These are phyloP conservation scores for Nevesoporus exiguus DNA, from an alignment of 768 basidiomycete species.

Conservation along the genomic window DNA sequence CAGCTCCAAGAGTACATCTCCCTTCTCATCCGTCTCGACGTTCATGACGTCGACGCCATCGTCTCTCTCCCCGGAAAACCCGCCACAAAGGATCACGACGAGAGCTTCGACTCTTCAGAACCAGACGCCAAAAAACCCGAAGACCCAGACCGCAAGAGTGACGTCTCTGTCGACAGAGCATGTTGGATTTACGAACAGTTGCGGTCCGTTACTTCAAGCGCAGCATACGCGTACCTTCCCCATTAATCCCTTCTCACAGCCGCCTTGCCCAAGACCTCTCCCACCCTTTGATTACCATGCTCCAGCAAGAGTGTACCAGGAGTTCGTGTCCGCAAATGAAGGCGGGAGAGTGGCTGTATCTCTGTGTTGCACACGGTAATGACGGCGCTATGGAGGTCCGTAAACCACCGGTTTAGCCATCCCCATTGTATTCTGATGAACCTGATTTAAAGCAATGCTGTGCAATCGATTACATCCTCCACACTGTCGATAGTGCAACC, in stretches of 20 bases:
- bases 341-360: constrained; percentile 96
- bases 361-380: constrained; percentile 92
- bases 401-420: background rate
- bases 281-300: constrained; percentile 77
- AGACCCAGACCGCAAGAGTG: constrained; percentile 34
- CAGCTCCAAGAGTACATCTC: constrained; percentile 95
- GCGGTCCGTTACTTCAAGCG: constrained; percentile 34
- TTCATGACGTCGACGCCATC: constrained; percentile 83
- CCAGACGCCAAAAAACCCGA: constrained; percentile 31
- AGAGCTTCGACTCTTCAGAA: constrained; percentile 25
- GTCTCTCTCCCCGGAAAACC: constrained; percentile 66
- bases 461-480: constrained; percentile 94
- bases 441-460: constrained; percentile 71
- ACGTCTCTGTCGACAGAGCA: constrained; percentile 68
- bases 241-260: constrained; percentile 36
- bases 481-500: constrained; percentile 91
- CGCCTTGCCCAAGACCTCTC: constrained; percentile 86
- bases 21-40: constrained; percentile 77
- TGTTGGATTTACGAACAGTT: constrained; percentile 83
- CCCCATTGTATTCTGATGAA: constrained; percentile 15
- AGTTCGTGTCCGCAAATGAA: constrained; percentile 95
- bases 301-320: constrained; percentile 86
- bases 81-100: constrained; percentile 25
- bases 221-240: background rate
- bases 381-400: constrained; percentile 83